Evolutionary conservation across 2,329 filamentous ascomycete species (phyloP), one percentile per base, ranked within the genome.

Genomic region (Fusarium sp.): DNA sequence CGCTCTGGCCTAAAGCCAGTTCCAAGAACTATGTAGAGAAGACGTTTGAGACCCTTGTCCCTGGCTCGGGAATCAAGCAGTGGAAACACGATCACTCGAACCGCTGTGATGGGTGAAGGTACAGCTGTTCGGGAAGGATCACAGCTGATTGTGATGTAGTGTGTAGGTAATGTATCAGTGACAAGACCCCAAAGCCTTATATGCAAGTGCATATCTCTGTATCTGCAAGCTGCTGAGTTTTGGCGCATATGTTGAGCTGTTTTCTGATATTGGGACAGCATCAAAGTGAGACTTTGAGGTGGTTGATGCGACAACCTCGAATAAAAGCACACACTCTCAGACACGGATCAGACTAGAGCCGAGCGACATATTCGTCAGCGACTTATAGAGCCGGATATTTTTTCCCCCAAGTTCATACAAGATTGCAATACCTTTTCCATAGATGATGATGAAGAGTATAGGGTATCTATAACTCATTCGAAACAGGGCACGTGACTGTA

Each of bases 41-140:
- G 35, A 29, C 31, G 39, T 70, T 42, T 64, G 46, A 45, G 37
- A 45, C 59, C 73, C 74, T 52, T 52, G 64, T 62, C 72, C 46
- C 56, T 23, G 48, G 19, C 21, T 55, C 8, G 12, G 45, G 19
- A 27, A 29, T 31, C 27, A 41, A 37, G 49, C 49, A 25, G 37
- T 44, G 58, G 49, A 63, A 60, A 42, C 23, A 15, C 49, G 59
- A 73, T 63, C 67, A 59, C 66, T 15, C 23, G 63, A 66, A 66
- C 68, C 71, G 56, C 21, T 60, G 33, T 33, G 35, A 23, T 49
- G 63, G 70, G 45, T 63, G 54, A 56, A 37, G 10, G 57, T 21
- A 18, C 33, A 33, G 51, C 33, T 5, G 44, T 5, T 25, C 63
- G 54, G 63, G 59, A 65, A 74, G 56, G 71, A 71, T 71, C 21